These are phyloP conservation scores for Zygnema cylindricum DNA, from an alignment of 139 green algal species.

Conservation along the genomic window DNA sequence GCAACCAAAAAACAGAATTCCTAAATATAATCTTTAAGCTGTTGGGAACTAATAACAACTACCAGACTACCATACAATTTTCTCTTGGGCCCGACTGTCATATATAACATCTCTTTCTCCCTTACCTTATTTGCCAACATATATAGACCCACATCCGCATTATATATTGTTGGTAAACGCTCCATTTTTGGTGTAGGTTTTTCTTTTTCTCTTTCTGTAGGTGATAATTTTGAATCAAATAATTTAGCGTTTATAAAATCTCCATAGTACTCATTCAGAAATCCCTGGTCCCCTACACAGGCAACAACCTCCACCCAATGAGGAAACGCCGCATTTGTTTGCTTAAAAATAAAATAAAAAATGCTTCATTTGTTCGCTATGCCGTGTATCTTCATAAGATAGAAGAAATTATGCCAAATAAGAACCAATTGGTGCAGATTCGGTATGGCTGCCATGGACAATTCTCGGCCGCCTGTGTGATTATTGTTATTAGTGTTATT, in stretches of 20 bases:
- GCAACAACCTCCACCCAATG: background rate
- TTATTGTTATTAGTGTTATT: no score
- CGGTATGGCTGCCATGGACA: no score
- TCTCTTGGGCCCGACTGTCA: background rate
- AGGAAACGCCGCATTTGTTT: background rate
- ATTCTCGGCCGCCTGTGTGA: no score
- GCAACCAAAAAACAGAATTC: no score
- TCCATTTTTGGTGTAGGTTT: constrained; percentile 33
- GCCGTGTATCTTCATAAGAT: no score
- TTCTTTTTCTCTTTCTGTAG: background rate
- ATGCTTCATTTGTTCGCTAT: no score
- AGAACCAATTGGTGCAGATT: no score
- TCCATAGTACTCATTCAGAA: constrained; percentile 77
- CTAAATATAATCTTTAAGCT: background rate
- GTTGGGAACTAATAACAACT: constrained; percentile 8
- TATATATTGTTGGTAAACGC: constrained; percentile 74
- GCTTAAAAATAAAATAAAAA: no score
- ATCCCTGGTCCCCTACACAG: constrained; percentile 72
- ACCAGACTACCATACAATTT: constrained; percentile 7
- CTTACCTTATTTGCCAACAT: constrained; percentile 68
- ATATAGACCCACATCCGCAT: constrained; percentile 79
- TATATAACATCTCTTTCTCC: background rate
- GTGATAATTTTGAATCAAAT: constrained; percentile 66
- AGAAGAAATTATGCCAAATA: no score
- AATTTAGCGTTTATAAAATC: constrained; percentile 70